A percentile compares a stretch with the other conserved stretches of the same genome.
Conservation (phyloP, 257 asterid genomes). For the Cruciata laevipes region DNA sequence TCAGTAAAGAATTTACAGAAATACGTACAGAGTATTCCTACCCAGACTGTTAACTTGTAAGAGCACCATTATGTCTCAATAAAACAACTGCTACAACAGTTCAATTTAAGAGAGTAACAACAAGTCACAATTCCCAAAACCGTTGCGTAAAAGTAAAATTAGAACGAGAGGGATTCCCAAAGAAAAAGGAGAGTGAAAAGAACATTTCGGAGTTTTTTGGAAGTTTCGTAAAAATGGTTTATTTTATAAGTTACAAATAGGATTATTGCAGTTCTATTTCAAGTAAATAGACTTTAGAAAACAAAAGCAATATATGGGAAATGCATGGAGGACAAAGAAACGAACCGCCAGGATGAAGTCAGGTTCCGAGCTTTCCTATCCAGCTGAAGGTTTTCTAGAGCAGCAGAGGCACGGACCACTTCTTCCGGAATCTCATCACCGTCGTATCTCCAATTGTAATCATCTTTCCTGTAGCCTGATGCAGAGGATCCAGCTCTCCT, state of each 20-base stretch:
- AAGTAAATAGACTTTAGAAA: background rate
- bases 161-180: background rate
- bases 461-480: conserved; percentile 88
- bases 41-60: background rate
- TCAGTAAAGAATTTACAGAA: background rate
- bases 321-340: conserved; percentile 15
- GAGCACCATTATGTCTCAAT: background rate
- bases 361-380: conserved; percentile 87
- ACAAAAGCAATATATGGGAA: background rate
- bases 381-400: conserved; percentile 89
- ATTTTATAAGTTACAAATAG: background rate
- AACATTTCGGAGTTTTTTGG: background rate
- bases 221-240: background rate
- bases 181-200: background rate
- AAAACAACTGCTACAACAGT: too few species aligned
- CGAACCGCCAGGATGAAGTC: conserved; percentile 85
- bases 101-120: background rate
- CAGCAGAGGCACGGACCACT: conserved; percentile 71
- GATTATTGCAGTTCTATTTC: background rate
- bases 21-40: too few species aligned
- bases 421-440: conserved; percentile 72
- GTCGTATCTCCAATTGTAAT: conserved; percentile 79
- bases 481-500: conserved; percentile 82
- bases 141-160: background rate
- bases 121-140: background rate